Evolutionary conservation across 495 filamentous ascomycete genomes (phyloP).

Genomic region (Penicillium cosmopolitanum): DNA sequence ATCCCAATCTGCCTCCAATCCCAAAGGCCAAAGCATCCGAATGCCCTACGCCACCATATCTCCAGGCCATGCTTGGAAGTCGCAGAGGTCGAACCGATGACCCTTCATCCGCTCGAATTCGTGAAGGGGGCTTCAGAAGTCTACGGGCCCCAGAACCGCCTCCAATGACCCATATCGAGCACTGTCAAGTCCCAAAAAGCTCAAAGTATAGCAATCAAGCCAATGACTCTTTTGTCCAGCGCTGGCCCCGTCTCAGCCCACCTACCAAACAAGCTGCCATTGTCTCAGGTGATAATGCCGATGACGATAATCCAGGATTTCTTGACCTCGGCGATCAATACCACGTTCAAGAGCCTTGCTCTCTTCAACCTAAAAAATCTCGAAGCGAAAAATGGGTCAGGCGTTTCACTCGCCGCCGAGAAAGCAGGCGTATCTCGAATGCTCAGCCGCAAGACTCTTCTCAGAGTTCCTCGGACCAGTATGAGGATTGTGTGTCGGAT

Average conservation of each 20-base stretch:
- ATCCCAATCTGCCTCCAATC: neutral
- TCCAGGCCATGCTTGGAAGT: constrained; percentile 8
- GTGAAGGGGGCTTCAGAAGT: constrained; percentile 1
- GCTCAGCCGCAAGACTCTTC: constrained; percentile 17
- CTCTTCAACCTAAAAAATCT: constrained; percentile 13
- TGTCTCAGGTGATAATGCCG: constrained; percentile 3
- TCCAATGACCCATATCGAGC: constrained; percentile 14
- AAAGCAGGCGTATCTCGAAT: constrained; percentile 18
- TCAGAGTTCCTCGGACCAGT: constrained; percentile 15
- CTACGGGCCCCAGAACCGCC: constrained; percentile 10
- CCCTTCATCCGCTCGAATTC: neutral
- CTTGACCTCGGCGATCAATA: constrained; percentile 4
- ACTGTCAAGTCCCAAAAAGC: constrained; percentile 13
- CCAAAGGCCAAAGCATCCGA: constrained; percentile 1
- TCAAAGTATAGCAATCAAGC: constrained; percentile 7
- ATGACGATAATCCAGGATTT: constrained; percentile 11
- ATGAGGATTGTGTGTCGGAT: constrained; percentile 17
- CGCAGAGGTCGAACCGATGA: constrained; percentile 4
- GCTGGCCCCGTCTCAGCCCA: constrained; percentile 13
- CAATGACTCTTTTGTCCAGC: neutral
- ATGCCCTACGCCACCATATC: constrained; percentile 10
- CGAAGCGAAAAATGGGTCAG: constrained; percentile 20
- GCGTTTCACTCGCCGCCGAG: constrained; percentile 20
- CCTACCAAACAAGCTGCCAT: constrained; percentile 6
- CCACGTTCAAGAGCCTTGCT: constrained; percentile 13